Evolutionary conservation across 495 filamentous ascomycete genomes (phyloP).

Genomic region (Chaetomidium leptoderma): DNA sequence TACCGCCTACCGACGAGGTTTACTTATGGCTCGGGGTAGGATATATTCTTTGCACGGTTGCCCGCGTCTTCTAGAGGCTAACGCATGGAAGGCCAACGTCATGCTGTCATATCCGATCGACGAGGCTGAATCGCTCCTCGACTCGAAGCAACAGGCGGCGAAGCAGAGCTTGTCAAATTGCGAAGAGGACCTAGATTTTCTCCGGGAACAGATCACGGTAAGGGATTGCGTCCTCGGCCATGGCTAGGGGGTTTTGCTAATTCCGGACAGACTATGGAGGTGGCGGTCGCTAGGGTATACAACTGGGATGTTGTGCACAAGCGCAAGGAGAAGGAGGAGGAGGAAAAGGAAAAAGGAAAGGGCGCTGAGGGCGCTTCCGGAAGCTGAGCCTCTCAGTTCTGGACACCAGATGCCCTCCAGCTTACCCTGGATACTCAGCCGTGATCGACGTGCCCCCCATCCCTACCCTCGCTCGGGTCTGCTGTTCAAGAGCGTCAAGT

Average conservation of each 20-base stretch:
- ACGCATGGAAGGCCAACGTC: conserved; percentile 69
- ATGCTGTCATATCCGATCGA: conserved; percentile 92
- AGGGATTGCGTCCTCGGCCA: conserved; percentile 17
- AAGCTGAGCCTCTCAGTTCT: conserved; percentile 19
- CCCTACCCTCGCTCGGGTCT: background rate
- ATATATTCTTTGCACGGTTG: background rate
- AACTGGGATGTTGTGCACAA: conserved; percentile 97
- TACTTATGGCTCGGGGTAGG: conserved; percentile 90
- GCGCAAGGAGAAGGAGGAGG: conserved; percentile 79
- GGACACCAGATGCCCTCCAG: background rate
- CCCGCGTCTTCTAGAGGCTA: background rate
- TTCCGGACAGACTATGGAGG: conserved; percentile 75
- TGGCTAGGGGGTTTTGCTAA: background rate
- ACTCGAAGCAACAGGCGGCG: conserved; percentile 73
- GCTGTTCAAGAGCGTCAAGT: background rate
- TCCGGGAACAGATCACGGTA: conserved; percentile 95
- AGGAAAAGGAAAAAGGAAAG: conserved; percentile 44
- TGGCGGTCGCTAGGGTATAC: conserved; percentile 93
- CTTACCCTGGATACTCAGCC: background rate
- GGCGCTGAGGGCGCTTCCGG: conserved; percentile 23
- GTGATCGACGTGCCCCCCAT: background rate
- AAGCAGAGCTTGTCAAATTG: conserved; percentile 74
- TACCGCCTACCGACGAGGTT: conserved; percentile 83
- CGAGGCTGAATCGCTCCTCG: conserved; percentile 76
- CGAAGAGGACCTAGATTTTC: conserved; percentile 94